Base-by-base conservation (phyloP, 352 stramenopile genomes). In the Blastocystis sp. region DNA sequence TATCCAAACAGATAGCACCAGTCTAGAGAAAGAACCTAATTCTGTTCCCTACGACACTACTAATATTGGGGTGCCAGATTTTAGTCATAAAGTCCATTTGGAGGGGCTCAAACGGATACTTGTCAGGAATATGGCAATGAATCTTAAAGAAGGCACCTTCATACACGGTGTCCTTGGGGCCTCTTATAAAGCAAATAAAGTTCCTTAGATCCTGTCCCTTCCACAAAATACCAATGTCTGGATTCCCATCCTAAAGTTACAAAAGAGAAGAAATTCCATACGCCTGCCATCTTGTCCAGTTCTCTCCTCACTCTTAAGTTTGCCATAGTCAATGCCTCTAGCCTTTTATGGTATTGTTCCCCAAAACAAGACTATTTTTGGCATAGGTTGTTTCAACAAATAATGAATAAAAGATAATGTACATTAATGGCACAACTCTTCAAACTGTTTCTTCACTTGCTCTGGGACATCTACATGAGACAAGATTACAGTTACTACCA, bases 51-150 rank as follows among this genome's bases (percentile, higher is more conserved):
- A 88, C 76, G 9, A 76, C 30, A 87, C 50, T 89, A 66, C 93
- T 95, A 78, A 97, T 95, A 90, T 97, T 97, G 9, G 94, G 94
- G 90, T 97, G 94, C 93, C 94, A 96, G 79, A 96, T 94, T 91
- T 96, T 96, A 79, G 94, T 96, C 45, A 95, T 90, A 79, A 96
- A 96, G 88, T 93, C 37, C 81, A 91, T 91, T 18, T 94, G 94
- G 18, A 94, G 94, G 69, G 94, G 94, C 90, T 95, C 93, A 79
- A 96, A 96, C 6, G 94, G 94, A 90, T 91, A 95, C 91, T 94
- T 94, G 87, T 92, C 75, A 18, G 94, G 93, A 90, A 96, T 95
- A 66, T 93, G 76, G 69, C 95, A 95, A 90, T 95, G 93, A 70
- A 96, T 90, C 53, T 94, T 87, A 82, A 96, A 96, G 13, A 94